Evolutionary conservation across 805 yeast species (phyloP).

Genomic region (Sungouiozyma ichnusensis): DNA sequence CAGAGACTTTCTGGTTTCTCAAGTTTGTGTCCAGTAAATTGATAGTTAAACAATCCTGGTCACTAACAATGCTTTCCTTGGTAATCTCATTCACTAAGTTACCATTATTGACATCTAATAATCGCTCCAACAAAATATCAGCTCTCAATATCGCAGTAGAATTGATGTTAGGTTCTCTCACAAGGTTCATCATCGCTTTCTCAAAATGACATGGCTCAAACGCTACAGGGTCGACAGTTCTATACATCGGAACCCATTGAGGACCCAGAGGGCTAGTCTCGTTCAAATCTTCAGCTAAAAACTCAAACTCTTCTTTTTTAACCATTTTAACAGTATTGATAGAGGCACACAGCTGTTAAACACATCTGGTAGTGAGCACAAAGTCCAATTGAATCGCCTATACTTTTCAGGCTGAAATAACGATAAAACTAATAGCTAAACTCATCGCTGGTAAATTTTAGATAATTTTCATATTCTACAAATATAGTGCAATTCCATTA

Average conservation of each 20-base stretch:
- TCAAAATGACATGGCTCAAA: constrained; percentile 44
- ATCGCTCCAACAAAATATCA: constrained; percentile 53
- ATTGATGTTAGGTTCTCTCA: constrained; percentile 78
- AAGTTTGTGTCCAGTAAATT: constrained; percentile 36
- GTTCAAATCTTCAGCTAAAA: constrained; percentile 4
- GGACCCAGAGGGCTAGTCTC: constrained; percentile 19
- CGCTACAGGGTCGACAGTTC: constrained; percentile 12
- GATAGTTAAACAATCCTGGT: constrained; percentile 18
- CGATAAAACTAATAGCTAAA: neutral
- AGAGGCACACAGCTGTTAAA: too few relatives aligned
- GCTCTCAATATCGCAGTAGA: constrained; percentile 87
- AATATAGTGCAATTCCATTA: too few relatives aligned
- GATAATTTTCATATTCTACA: neutral
- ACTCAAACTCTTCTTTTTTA: constrained; percentile 14
- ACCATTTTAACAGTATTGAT: too few relatives aligned
- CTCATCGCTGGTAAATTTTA: neutral
- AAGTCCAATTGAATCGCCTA: too few relatives aligned
- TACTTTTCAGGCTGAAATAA: too few relatives aligned
- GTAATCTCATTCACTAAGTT: constrained; percentile 4
- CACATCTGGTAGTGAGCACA: too few relatives aligned
- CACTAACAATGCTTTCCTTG: constrained; percentile 1
- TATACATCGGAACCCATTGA: constrained; percentile 23
- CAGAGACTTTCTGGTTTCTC: constrained; percentile 22
- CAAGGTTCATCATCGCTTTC: constrained; percentile 67
- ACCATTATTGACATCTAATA: constrained; percentile 23